A percentile compares a stretch with the other conserved stretches of the same genome.
Conservation (phyloP, 2,329 filamentous ascomycete genomes). For the Cladosporium velox region DNA sequence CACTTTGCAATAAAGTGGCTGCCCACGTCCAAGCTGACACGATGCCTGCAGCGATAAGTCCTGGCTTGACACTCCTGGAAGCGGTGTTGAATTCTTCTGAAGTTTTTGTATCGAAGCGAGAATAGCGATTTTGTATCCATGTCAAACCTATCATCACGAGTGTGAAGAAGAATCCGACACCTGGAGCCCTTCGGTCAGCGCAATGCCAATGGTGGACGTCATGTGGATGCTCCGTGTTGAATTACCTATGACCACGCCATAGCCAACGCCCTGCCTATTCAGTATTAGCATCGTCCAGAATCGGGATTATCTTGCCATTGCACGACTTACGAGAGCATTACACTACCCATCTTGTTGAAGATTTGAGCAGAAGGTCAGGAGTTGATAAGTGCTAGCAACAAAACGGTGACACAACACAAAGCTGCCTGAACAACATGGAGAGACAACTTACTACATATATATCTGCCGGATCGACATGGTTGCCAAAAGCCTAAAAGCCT, state of each 20-base stretch:
- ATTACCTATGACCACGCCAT: conserved; percentile 68
- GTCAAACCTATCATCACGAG: conserved; percentile 32
- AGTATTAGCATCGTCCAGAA: background rate
- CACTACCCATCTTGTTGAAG: background rate
- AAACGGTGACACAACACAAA: background rate
- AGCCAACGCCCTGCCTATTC: conserved; percentile 53
- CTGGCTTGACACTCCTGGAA: conserved; percentile 81
- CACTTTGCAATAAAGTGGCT: conserved; percentile 38
- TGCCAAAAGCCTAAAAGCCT: background rate
- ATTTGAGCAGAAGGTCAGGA: background rate
- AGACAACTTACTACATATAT: background rate
- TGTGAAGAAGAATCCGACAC: conserved; percentile 71
- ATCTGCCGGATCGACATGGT: background rate
- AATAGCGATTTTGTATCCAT: conserved; percentile 48
- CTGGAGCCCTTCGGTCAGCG: background rate
- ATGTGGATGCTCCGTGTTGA: too few species aligned
- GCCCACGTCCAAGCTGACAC: conserved; percentile 84
- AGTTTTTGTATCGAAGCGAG: conserved; percentile 63
- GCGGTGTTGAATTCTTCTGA: conserved; percentile 90
- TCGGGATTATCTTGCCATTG: background rate
- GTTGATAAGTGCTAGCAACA: background rate
- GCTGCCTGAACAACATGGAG: background rate
- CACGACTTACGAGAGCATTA: conserved; percentile 7
- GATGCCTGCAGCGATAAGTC: conserved; percentile 79
- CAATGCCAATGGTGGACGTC: too few species aligned